A percentile compares a stretch with the other conserved stretches of the same genome.
Conservation (phyloP, 2,329 filamentous ascomycete genomes). For the Ophiocordyceps unilateralis region DNA sequence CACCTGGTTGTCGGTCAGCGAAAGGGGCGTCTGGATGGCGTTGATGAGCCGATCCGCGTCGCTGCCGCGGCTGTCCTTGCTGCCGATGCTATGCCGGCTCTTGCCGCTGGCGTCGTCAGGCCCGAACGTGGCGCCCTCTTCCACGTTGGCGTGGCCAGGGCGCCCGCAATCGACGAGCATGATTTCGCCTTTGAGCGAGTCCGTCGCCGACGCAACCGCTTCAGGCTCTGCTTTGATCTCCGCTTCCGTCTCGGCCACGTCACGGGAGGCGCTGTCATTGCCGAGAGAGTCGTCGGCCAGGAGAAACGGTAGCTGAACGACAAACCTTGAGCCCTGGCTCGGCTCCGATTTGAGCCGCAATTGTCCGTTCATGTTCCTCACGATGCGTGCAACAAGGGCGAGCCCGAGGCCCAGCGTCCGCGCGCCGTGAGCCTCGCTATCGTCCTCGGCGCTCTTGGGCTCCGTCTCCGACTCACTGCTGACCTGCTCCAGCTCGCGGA, state of each 20-base stretch:
- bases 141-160: slow-evolving; percentile 6
- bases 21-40: slow-evolving; percentile 46
- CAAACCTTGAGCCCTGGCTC: slow-evolving; percentile 67
- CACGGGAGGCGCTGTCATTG: slow-evolving; percentile 1
- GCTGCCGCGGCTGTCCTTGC: slow-evolving; percentile 29
- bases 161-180: slow-evolving; percentile 38
- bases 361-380: slow-evolving; percentile 85
- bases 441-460: slow-evolving; percentile 4
- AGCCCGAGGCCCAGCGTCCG: slow-evolving; percentile 60
- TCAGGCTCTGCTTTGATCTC: slow-evolving; percentile 3
- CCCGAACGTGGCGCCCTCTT: slow-evolving; percentile 1
- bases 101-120: slow-evolving; percentile 6
- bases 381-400: slow-evolving; percentile 71
- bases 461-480: slow-evolving; percentile 16
- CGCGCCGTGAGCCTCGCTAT: slow-evolving; percentile 13
- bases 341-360: slow-evolving; percentile 69
- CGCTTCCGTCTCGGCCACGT: not conserved
- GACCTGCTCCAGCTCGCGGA: slow-evolving; percentile 42
- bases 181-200: slow-evolving; percentile 30
- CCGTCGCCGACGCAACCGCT: slow-evolving; percentile 6
- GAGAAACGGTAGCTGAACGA: slow-evolving; percentile 61
- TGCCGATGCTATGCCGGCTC: slow-evolving; percentile 19
- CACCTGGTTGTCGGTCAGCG: slow-evolving; percentile 18
- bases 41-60: slow-evolving; percentile 57
- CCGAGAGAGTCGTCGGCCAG: slow-evolving; percentile 27